Base-by-base conservation (phyloP, 2,329 filamentous ascomycete species). In the Periconia digitata region DNA sequence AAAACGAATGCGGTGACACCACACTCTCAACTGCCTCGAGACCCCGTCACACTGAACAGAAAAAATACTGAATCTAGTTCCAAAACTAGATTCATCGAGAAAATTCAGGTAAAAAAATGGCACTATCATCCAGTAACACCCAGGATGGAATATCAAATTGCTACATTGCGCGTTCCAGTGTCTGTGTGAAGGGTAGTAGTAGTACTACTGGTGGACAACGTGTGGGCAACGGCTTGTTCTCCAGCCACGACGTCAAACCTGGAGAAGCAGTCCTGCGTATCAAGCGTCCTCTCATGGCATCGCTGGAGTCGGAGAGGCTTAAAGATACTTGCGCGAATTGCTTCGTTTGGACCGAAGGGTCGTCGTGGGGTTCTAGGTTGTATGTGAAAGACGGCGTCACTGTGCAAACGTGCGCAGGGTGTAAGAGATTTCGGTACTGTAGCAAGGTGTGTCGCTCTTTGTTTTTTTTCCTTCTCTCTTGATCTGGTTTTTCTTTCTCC, bases 401-500 rank as follows among this genome's bases (percentile, higher is more conserved):
- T 21, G 69, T 85, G n/a, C 79, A 78, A 47, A 74, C 73, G 20
- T 86, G 84, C 60, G 76, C 77, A 3, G 80, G 79, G 7, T 86
- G 84, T 59, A 77, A 76, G 47, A 70, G 77, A 24, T 77, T 84
- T 2, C 78, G 74, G 54, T 86, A 85, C 62, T 86, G 84, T 63
- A 76, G 77, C 54, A 82, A 78, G 74, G 82, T 84, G 63, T 41
- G 73, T 37, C 6, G 12, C 13, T 40, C 8, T 38, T 6, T 38
- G 8, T 3, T 5, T 12, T 18, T 6, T 18, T 8, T 20, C n/a
- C 36, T 8, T 20, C 36, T 4, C 16, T 38, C 15, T 16, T 13
- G 18, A n/a, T n/a, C n/a, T n/a, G n/a, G n/a, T n/a, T n/a, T n/a
- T n/a, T n/a, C n/a, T n/a, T n/a, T n/a, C n/a, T n/a, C n/a, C n/a